Evolutionary conservation across 352 stramenopile genomes (phyloP).

Genomic region (Globisporangium orthogonon): DNA sequence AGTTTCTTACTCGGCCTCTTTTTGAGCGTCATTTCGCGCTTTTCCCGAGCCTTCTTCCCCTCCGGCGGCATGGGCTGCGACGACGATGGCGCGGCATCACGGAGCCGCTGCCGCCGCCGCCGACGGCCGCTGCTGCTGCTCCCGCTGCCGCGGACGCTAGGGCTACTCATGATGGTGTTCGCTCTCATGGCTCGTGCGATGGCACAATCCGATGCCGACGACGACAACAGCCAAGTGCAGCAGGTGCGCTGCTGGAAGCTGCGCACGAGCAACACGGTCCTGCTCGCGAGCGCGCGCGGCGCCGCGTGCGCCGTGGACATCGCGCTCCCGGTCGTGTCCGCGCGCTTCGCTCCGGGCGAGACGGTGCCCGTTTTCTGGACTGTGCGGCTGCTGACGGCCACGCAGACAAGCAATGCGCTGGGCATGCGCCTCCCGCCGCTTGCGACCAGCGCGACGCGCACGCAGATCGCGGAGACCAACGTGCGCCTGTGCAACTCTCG

Average conservation of each 20-base stretch:
- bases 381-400: conserved; percentile 17
- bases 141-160: not conserved
- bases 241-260: conserved; percentile 34
- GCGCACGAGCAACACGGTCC: conserved; percentile 1
- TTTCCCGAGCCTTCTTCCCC: not conserved
- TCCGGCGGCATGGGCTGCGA: not conserved
- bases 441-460: conserved; percentile 13
- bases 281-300: conserved; percentile 20
- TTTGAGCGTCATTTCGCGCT: not conserved
- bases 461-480: conserved; percentile 46
- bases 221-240: not conserved
- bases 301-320: conserved; percentile 26
- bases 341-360: conserved; percentile 28
- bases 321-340: conserved; percentile 22
- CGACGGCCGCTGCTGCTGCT: no score
- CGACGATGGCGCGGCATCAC: no score
- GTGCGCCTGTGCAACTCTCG: conserved; percentile 29
- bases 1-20: not conserved
- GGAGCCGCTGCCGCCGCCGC: no score
- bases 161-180: not conserved
- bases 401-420: conserved; percentile 30
- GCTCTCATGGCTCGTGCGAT: not conserved
- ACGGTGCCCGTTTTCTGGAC: conserved; percentile 41
- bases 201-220: not conserved
- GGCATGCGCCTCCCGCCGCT: conserved; percentile 32